These are phyloP conservation scores for Lactarius sanguifluus DNA, from an alignment of 768 basidiomycete species.

Conservation along the genomic window DNA sequence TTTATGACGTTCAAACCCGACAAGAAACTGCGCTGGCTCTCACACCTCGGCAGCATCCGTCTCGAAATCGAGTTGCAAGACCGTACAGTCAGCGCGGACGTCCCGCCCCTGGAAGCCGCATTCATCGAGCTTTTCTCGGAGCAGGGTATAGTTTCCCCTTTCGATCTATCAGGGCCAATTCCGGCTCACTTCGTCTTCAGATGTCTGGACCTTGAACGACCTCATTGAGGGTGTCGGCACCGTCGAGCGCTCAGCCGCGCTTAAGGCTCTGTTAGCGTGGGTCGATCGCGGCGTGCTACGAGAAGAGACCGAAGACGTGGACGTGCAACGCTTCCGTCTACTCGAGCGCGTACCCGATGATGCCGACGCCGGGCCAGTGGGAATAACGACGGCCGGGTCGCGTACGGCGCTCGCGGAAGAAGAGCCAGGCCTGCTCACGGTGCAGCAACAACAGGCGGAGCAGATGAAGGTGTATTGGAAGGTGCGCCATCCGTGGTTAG, in stretches of 20 bases:
- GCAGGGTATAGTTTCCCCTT: conserved; percentile 46
- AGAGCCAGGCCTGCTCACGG: conserved; percentile 49
- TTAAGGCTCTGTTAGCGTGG: conserved; percentile 84
- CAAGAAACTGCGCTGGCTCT: conserved; percentile 86
- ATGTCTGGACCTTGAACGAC: conserved; percentile 69
- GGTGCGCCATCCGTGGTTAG: conserved; percentile 42
- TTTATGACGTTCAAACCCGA: conserved; percentile 89
- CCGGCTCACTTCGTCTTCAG: conserved; percentile 39
- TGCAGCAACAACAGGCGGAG: conserved; percentile 76
- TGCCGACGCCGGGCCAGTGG: not conserved
- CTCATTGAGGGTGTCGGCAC: conserved; percentile 62
- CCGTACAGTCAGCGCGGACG: conserved; percentile 69
- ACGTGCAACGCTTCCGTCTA: conserved; percentile 49
- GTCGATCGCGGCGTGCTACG: conserved; percentile 77
- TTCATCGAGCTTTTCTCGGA: conserved; percentile 84
- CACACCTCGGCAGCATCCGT: conserved; percentile 82
- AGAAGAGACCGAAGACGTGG: conserved; percentile 52
- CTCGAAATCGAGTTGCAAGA: conserved; percentile 83
- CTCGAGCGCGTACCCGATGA: conserved; percentile 60
- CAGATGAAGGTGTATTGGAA: conserved; percentile 91
- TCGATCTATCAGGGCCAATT: no score
- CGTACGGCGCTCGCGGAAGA: conserved; percentile 42
- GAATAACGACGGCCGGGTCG: conserved; percentile 18
- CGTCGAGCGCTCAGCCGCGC: conserved; percentile 59
- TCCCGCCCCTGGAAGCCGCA: conserved; percentile 87